Percentiles rank a stretch among this genome's conserved stretches.
Evolutionary conservation across 2,329 filamentous ascomycete species (phyloP).

Genomic region (Calonectria honghensis): DNA sequence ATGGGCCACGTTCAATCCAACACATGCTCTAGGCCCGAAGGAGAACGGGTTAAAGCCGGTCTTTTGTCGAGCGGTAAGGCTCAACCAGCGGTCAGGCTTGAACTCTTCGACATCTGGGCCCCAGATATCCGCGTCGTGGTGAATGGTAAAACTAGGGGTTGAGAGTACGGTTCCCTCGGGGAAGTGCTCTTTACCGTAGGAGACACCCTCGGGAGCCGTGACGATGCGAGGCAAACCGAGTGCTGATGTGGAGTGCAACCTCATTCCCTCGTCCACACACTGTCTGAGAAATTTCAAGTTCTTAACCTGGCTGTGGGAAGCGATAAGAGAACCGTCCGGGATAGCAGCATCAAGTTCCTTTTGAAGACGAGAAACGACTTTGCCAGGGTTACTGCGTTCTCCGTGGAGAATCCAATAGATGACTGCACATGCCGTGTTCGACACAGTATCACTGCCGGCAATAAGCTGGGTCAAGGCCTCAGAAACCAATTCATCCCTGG

Average conservation of each 20-base stretch:
- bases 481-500: conserved; percentile 38
- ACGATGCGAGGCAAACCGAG: conserved; percentile 42
- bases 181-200: conserved; percentile 38
- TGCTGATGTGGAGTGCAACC: conserved; percentile 41
- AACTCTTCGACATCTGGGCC: conserved; percentile 40
- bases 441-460: conserved; percentile 42
- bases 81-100: conserved; percentile 40
- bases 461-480: conserved; percentile 45
- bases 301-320: conserved; percentile 35
- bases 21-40: conserved; percentile 41
- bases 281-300: conserved; percentile 39
- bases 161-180: conserved; percentile 42
- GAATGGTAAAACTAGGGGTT: conserved; percentile 41
- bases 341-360: conserved; percentile 41
- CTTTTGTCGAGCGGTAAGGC: conserved; percentile 37
- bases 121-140: conserved; percentile 42
- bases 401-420: conserved; percentile 43
- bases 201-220: conserved; percentile 33
- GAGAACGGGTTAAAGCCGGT: conserved; percentile 42
- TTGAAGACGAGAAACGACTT: conserved; percentile 34
- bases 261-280: conserved; percentile 42
- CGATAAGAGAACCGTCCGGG: conserved; percentile 18
- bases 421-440: conserved; percentile 42
- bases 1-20: conserved; percentile 42
- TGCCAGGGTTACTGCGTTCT: conserved; percentile 35